Evolutionary conservation across 2,329 filamentous ascomycete genomes (phyloP), one percentile per base, ranked within the genome.

Genomic region (Curvularia sp.): DNA sequence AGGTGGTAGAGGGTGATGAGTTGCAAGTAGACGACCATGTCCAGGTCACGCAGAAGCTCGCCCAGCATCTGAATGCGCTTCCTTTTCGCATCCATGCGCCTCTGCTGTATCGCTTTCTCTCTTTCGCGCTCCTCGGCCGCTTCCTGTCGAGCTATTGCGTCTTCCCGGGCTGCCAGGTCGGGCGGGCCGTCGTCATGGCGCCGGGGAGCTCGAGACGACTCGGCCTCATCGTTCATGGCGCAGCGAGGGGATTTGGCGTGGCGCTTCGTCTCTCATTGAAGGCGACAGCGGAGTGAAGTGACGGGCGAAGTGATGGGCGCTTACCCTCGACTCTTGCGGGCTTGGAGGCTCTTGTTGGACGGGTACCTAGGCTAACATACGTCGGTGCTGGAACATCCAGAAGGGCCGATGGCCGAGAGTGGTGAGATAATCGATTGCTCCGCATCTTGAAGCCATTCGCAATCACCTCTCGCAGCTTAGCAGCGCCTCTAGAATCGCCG

Each of bases 1-100:
- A 87, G 81, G 72, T 88, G 86, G 74, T 89, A 89, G 57, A 87
- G 74, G 7, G 82, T 80, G 36, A 86, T 85, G 58, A 89, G 77
- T 77, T 89, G 79, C 71, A 86, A 83, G 75, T 87, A 88, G 55
- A 87, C 81, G 47, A 87, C 69, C 65, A 85, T 80, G 67, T 89
- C 86, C 42, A 88, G 74, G 66, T 83, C 81, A 55, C 82, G 80
- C 59, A 87, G 78, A 49, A 88, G 71, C 53, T 84, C 80, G 65
- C 86, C 83, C 39, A 88, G 80, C 60, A 74, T 73, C 18, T 64
- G 66, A 15, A 77, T 68, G 43, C 75, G 61, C 67, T 77, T 76
- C 46, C 71, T 65, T 59, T 74, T 77, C 32, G 73, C 74, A 62
- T 75, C 73, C 25, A 74, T 12, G 23, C 70, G 59, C 47, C 72